Base-by-base conservation (phyloP, 768 basidiomycete species). In the Tricholoma terreum region DNA sequence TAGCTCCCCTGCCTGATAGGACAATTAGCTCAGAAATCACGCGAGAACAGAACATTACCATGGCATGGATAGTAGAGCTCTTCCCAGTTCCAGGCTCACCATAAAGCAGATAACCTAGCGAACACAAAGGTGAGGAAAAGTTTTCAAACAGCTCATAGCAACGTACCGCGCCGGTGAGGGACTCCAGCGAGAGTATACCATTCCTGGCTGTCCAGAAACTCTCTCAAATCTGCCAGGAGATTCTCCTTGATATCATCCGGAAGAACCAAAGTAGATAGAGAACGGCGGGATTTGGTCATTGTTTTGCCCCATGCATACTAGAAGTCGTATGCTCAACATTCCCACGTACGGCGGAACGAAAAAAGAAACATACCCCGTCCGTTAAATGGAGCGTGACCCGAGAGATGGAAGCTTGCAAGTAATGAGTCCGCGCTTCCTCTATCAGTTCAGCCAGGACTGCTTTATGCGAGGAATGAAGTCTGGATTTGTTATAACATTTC, bases 71-170 rank as follows among this genome's bases (percentile, higher is more conserved):
- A 31, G 46, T 48, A 3, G 46, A 73, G 73, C 80, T 84, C 69
- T 84, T 86, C 6, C 84, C 84, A 5, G 81, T 84, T 17, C 84
- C 84, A 21, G 84, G 83, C 17, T 80, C 80, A 0, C 84, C 84
- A 65, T 82, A 72, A 3, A 86, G 70, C 12, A 85, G 70, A 58
- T 83, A 84, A n/a, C 46, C 46, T 48, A 31, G 8, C 3, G 1
- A 12, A 45, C 24, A 48, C 7, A 17, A 30, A 8, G 1, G 3
- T 2, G 14, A 22, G 30, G 43, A 6, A 27, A 27, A 27, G 11
- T 10, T 24, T 14, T 2, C 22, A 45, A 5, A 3, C 1, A 22
- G 21, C 19, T 4, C 21, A 22, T 11, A 14, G 7, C 22, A 2
- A n/a, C 46, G 4, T 48, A 0, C 84, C 84, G 24, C 84, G 71